Evolutionary conservation across 169 alveolate species (phyloP), one percentile per base, ranked within the genome.

Genomic region (Ophryocystis elektroscirrha): DNA sequence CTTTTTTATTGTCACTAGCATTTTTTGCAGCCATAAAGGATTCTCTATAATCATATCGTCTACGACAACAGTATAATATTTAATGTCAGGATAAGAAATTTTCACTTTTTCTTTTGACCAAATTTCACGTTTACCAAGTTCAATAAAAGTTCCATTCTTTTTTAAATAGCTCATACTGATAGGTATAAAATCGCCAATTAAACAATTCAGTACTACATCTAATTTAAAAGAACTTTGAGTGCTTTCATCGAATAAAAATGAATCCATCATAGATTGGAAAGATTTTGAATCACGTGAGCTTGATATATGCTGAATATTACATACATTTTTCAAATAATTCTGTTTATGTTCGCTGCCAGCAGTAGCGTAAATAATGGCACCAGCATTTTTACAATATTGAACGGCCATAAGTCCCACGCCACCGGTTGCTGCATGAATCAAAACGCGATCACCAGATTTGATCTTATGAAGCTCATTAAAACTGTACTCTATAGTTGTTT

Each of bases 361-460:
- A 1, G 78, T 69, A 28, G 66, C 78, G 47, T 59, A 62, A 41
- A 63, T 65, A 42, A 27, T 53, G 19, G 78, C 78, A 1, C 78
- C 78, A 9, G 60, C 64, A 18, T 53, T 35, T 48, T 59, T 53
- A 58, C 73, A 66, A 46, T 59, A 42, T 59, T 69, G 78, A 26
- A 69, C 47, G 36, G 73, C 72, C 24, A 53, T 62, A 15, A 69
- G 29, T 5, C 78, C 78, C 12, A 69, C 72, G 16, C 78, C 78
- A 16, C 78, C 78, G 1, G 78, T 59, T 1, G 49, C 73, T 0
- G 78, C 73, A 32, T 69, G 78, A 29, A 63, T 43, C 28, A 69
- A 49, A 9, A 61, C 69, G 27, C 25, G 46, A 38, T 59, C 69
- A 4, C 75, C 75, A 2, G 37, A 44, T 32, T 18, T 20, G 32